Base-by-base conservation (phyloP, 176 grass and related monocot species). In the Saccharum spontaneum region DNA sequence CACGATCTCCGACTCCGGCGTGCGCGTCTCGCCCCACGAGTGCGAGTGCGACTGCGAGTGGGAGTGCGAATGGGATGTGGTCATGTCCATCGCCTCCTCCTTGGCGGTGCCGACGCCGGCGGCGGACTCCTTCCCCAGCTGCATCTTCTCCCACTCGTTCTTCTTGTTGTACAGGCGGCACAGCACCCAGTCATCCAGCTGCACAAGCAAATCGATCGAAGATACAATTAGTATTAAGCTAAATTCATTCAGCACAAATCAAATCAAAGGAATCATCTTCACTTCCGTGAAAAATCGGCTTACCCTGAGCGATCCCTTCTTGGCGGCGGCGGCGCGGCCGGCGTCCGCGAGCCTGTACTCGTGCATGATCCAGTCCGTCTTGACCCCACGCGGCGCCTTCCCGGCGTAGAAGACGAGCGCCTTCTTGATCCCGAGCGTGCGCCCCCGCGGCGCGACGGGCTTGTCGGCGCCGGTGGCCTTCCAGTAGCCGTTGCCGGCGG, bases 301-400 rank as follows among this genome's bases (percentile, higher is more conserved):
- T 87, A 91, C 89, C 85, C 89, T 88, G 52, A 91, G 89, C 0
- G 89, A 84, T 1, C 81, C 85, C 36, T 91, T 91, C 85, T 88
- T 91, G 44, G 78, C 63, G 14, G 75, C 81, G 52, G 76, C 67
- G 28, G 82, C 76, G 13, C 90, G 43, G 0, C 80, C 82, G 0
- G 82, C 69, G 12, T 93, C 95, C 0, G 89, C 87, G 73, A 98
- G 76, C 1, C 95, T 67, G 76, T 94, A 98, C 78, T 98, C 95
- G 1, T 98, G 95, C 95, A 98, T 94, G 87, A 98, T 98, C 95
- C 95, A 98, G 8, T 98, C 92, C 0, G 95, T 98, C 85, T 98
- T 98, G 1, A 91, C 78, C 20, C 95, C 95, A 1, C 86, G 82
- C 0, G 95, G 95, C 59, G 95, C 88, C 87, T 98, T 98, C 0